A percentile compares a stretch with the other conserved stretches of the same genome.
These are phyloP conservation scores for Brasenia schreberi DNA, from an alignment of 164 flowering plant genomes.

Conservation along the genomic window DNA sequence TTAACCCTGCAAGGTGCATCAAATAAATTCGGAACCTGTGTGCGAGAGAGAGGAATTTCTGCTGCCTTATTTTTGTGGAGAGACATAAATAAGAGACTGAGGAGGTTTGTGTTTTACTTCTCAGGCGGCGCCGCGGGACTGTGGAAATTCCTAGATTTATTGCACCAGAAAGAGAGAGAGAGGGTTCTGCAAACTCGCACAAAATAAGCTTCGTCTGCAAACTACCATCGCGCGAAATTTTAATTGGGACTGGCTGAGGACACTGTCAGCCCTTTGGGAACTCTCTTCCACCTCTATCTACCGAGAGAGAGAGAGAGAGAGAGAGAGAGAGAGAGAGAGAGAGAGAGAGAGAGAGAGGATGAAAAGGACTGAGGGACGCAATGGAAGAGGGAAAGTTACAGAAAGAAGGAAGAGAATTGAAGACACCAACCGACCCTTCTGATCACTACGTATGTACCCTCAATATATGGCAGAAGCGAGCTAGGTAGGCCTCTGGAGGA, in stretches of 20 bases:
- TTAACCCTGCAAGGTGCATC: too few species aligned
- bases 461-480: background rate
- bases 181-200: background rate
- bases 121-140: slow-evolving; percentile 66
- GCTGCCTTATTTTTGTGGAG: background rate
- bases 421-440: background rate
- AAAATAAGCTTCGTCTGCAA: background rate
- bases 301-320: slow-evolving; percentile 1
- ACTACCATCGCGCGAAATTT: background rate
- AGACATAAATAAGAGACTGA: slow-evolving; percentile 25
- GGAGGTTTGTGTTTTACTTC: slow-evolving; percentile 30
- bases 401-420: background rate
- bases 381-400: too few species aligned
- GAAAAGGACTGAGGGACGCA: too few species aligned
- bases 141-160: slow-evolving; percentile 39
- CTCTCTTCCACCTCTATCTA: too few species aligned
- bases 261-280: background rate
- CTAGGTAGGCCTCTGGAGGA: background rate
- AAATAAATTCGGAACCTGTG: too few species aligned
- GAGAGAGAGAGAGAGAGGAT: slow-evolving; percentile 1
- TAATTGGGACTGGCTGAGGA: background rate
- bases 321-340: background rate
- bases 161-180: slow-evolving; percentile 9
- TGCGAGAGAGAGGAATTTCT: background rate
- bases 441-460: background rate